Evolutionary conservation across 345 rosid species (phyloP).

Genomic region (Bruguiera gymnorhiza): DNA sequence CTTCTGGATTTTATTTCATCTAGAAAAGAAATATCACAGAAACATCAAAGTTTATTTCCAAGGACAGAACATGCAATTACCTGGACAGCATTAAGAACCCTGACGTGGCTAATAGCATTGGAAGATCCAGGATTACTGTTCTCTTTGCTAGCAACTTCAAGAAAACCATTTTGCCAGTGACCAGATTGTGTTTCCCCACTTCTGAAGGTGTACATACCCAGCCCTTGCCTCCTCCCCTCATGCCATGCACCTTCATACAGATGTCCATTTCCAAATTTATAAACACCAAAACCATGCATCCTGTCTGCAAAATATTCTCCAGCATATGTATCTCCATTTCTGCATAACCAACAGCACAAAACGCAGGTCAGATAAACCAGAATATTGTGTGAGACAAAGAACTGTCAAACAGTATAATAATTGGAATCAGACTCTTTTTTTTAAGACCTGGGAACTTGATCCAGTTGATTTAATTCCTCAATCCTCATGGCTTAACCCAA

Average conservation of each 20-base stretch:
- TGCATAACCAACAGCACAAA: constrained; percentile 21
- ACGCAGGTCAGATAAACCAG: constrained; percentile 7
- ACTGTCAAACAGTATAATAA: too few relatives aligned
- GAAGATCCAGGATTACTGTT: constrained; percentile 26
- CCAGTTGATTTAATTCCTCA: too few relatives aligned
- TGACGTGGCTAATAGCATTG: constrained; percentile 26
- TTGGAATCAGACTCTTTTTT: too few relatives aligned
- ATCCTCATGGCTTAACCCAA: too few relatives aligned
- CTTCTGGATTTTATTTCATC: neutral
- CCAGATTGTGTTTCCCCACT: constrained; percentile 79
- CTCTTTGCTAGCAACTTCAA: constrained; percentile 27
- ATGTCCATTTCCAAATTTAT: constrained; percentile 74
- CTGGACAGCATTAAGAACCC: constrained; percentile 46
- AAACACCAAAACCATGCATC: constrained; percentile 82
- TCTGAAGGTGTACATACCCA: constrained; percentile 72
- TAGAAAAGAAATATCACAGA: neutral
- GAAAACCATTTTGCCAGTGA: constrained; percentile 67
- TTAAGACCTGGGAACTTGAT: too few relatives aligned
- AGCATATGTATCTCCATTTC: constrained; percentile 71
- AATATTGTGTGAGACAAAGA: neutral
- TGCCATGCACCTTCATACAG: constrained; percentile 88
- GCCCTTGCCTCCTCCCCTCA: constrained; percentile 86
- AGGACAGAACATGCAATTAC: constrained; percentile 20
- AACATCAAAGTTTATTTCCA: neutral
- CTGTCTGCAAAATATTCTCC: constrained; percentile 87